Evolutionary conservation across 257 asterid genomes (phyloP).

Genomic region (Lycium barbarum): DNA sequence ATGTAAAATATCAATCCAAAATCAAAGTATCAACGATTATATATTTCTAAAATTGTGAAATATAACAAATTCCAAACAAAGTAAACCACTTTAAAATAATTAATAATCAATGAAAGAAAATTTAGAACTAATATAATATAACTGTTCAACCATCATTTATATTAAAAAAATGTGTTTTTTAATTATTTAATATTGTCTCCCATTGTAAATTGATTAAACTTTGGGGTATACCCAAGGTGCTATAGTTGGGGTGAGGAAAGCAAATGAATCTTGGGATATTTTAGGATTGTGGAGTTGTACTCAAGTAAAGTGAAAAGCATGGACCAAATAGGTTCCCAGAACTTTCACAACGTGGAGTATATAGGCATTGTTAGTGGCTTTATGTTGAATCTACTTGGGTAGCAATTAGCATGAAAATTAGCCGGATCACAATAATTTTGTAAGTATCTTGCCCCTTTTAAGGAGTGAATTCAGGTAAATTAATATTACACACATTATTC

Average conservation of each 20-base stretch:
- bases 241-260: not conserved
- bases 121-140: not conserved
- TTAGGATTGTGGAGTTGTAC: constrained; percentile 19
- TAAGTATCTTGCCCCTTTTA: not conserved
- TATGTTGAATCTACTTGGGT: not conserved
- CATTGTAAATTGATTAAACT: not conserved
- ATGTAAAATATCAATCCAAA: too few species aligned
- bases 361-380: not conserved
- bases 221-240: not conserved
- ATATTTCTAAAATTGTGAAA: not conserved
- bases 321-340: not conserved
- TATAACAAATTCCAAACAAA: not conserved
- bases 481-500: not conserved
- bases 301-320: constrained; percentile 6
- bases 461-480: not conserved
- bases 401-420: not conserved
- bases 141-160: not conserved
- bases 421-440: too few species aligned
- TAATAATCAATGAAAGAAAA: not conserved
- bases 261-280: constrained; percentile 3
- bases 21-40: not conserved
- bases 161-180: not conserved
- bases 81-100: not conserved
- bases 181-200: not conserved
- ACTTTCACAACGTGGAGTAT: not conserved